Percentiles rank a stretch among this genome's conserved stretches.
Conservation (phyloP, 768 basidiomycete genomes). For the Leccinum truebloodii region DNA sequence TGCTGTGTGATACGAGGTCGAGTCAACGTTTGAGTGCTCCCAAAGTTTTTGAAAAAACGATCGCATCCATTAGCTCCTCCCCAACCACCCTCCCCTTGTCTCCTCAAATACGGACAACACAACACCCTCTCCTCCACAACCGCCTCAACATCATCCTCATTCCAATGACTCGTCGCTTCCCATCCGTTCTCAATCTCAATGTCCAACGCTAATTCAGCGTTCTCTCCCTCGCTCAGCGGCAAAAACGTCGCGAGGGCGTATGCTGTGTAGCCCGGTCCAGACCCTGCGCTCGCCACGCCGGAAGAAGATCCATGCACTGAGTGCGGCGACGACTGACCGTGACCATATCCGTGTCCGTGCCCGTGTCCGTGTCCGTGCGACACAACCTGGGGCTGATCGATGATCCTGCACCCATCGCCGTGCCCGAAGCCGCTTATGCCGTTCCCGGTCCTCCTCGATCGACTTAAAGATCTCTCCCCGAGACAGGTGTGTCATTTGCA, state of each 20-base stretch:
- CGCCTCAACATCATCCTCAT: slow-evolving; percentile 78
- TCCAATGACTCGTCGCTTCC: slow-evolving; percentile 91
- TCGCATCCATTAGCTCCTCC: too few species aligned
- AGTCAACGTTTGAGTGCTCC: too few species aligned
- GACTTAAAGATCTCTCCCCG: too few species aligned
- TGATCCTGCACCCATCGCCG: slow-evolving; percentile 88
- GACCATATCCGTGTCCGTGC: slow-evolving; percentile 20
- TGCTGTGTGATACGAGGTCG: too few species aligned
- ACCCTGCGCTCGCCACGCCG: slow-evolving; percentile 1
- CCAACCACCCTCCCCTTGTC: slow-evolving; percentile 25
- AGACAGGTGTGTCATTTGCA: slow-evolving; percentile 39
- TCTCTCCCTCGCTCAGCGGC: slow-evolving; percentile 45
- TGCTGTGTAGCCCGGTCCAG: slow-evolving; percentile 5
- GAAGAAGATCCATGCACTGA: background rate
- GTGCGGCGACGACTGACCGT: background rate
- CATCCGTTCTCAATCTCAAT: slow-evolving; percentile 87
- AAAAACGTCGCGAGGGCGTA: slow-evolving; percentile 28
- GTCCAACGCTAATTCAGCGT: slow-evolving; percentile 55
- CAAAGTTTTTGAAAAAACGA: too few species aligned
- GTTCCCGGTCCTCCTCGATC: slow-evolving; percentile 90
- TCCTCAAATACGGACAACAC: too few species aligned
- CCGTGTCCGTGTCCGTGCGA: background rate
- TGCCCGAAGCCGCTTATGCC: slow-evolving; percentile 90
- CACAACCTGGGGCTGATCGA: slow-evolving; percentile 54
- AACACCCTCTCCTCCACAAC: too few species aligned